Evolutionary conservation across 805 yeast genomes (phyloP).

Genomic region (Myxozyma nipponensis): DNA sequence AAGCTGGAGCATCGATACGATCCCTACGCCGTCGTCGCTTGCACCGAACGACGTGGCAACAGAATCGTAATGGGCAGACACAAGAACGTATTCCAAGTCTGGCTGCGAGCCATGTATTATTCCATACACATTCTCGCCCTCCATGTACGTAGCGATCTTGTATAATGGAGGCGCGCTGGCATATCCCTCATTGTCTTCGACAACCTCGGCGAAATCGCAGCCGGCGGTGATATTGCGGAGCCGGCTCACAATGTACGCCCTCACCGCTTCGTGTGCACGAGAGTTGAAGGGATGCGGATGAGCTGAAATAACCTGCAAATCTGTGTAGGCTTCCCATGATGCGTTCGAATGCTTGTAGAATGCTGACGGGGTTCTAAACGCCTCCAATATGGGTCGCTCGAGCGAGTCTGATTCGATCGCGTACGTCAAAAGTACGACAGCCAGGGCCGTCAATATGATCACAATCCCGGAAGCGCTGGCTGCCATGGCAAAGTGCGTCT

Average conservation of each 20-base stretch:
- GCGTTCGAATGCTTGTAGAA: neutral
- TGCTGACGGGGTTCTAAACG: neutral
- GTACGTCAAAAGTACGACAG: neutral
- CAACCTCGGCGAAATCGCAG: constrained; percentile 37
- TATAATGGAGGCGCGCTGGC: constrained; percentile 42
- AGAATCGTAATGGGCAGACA: constrained; percentile 85
- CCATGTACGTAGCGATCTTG: constrained; percentile 52
- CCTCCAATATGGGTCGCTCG: neutral
- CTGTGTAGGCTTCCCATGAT: constrained; percentile 52
- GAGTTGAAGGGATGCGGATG: constrained; percentile 75
- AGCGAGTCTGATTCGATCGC: neutral
- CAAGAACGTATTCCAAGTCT: constrained; percentile 58
- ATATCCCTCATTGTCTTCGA: constrained; percentile 38
- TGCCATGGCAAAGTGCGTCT: too few species aligned
- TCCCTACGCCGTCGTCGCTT: constrained; percentile 60
- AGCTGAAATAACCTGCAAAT: constrained; percentile 63
- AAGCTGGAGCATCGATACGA: constrained; percentile 23
- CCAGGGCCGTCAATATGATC: neutral
- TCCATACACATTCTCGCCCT: constrained; percentile 72
- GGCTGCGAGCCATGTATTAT: constrained; percentile 60
- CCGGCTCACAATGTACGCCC: constrained; percentile 53
- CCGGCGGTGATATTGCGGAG: constrained; percentile 38
- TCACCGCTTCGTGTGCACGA: constrained; percentile 68
- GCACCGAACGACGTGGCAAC: constrained; percentile 82
- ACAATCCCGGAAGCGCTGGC: too few species aligned